A percentile compares a stretch with the other conserved stretches of the same genome.
Conservation (phyloP, 805 yeast species). For the Debaryomyces hansenii region DNA sequence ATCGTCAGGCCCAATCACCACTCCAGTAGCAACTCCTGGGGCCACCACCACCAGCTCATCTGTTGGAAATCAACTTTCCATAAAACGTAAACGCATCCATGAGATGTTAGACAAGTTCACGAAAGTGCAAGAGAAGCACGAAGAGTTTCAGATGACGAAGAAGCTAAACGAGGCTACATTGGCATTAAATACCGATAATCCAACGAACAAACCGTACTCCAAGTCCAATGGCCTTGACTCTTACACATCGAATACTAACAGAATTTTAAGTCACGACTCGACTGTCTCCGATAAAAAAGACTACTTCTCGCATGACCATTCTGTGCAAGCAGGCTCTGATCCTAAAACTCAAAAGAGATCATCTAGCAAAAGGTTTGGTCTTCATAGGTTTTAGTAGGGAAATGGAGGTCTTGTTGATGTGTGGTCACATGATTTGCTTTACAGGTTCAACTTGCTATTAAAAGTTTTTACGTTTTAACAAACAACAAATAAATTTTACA, state of each 20-base stretch:
- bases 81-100: slow-evolving; percentile 36
- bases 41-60: slow-evolving; percentile 14
- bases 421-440: slow-evolving; percentile 3
- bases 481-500: slow-evolving; percentile 6
- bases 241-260: background rate
- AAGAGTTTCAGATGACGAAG: slow-evolving; percentile 3
- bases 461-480: background rate
- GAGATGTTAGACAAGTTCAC: slow-evolving; percentile 43
- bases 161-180: slow-evolving; percentile 1
- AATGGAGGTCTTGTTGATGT: background rate
- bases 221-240: background rate
- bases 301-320: slow-evolving; percentile 1
- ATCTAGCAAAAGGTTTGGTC: slow-evolving; percentile 5
- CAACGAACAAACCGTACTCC: background rate
- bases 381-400: background rate
- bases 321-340: background rate
- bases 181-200: background rate
- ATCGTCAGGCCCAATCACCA: slow-evolving; percentile 3
- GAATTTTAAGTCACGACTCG: background rate
- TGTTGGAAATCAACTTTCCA: slow-evolving; percentile 29
- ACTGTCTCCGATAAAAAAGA: slow-evolving; percentile 2
- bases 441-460: slow-evolving; percentile 5
- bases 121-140: slow-evolving; percentile 36
- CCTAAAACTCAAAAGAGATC: slow-evolving; percentile 1
- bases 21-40: slow-evolving; percentile 21